Evolutionary conservation across 805 yeast species (phyloP), one percentile per base, ranked within the genome.

Genomic region (Lipomyces sp.): DNA sequence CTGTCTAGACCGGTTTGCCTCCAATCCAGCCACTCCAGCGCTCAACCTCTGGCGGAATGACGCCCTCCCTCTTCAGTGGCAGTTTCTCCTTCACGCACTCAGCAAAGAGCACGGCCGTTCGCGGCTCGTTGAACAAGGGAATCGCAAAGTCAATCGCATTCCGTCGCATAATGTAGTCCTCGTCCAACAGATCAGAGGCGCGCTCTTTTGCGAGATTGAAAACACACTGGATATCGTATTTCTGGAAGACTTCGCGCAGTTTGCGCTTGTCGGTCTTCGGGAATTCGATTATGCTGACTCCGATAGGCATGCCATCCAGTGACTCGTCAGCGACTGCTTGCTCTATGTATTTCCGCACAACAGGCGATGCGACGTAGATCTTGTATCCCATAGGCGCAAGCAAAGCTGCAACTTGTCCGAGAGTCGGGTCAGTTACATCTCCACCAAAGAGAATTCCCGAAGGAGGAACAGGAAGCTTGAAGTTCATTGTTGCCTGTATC

Each of bases 21-120:
- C 95, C 96, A 65, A 93, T 80, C 65, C 85, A 93, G 69, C 91
- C 97, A 73, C 95, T 87, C 99, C 99, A 93, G 71, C 97, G 81
- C 66, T 75, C 77, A 46, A 89, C 98, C 73, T 93, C 98, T 19
- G 71, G 64, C 49, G 98, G 98, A 60, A 91, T 79, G n/a, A 73
- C 70, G 45, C 81, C 70, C 63, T 77, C 76, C 21, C 68, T 45
- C 60, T 74, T 71, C 32, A 74, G 75, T 60, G 80, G 72, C 60
- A 86, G 75, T 65, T 89, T 88, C 48, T 72, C 80, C 60, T 80
- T 80, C 72, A 93, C 75, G 58, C 95, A 86, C 65, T 81, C 74
- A 21, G 97, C 89, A 70, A 93, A 93, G 62, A 93, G 73, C 63
- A 82, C 67, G 1, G 96, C 84, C 21, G 98, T 95, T 68, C 88